Percentiles rank a stretch among this genome's conserved stretches.
These are phyloP conservation scores for Mytilinidion resinicola DNA, from an alignment of 495 filamentous ascomycete species.

Conservation along the genomic window DNA sequence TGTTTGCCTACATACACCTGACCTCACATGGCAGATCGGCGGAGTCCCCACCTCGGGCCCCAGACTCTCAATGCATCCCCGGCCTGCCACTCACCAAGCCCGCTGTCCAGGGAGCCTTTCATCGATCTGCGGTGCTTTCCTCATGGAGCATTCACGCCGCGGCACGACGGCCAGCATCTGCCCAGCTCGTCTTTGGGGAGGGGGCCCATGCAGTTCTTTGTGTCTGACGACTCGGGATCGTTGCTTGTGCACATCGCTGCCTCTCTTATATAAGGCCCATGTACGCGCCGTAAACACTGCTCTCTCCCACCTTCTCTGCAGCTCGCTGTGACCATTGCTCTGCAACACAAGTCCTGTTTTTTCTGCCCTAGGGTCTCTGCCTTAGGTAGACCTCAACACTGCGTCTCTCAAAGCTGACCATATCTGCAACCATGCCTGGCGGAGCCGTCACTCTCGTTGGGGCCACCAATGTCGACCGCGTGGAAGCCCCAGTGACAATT, in stretches of 20 bases:
- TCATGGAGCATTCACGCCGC: neutral
- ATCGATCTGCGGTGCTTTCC: neutral
- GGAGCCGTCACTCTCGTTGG: conserved; percentile 12
- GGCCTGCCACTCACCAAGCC: neutral
- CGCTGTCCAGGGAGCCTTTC: neutral
- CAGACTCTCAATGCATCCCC: neutral
- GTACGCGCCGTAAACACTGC: neutral
- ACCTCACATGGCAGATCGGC: no score
- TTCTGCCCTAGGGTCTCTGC: neutral
- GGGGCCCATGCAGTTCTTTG: neutral
- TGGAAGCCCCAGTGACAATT: conserved; percentile 33
- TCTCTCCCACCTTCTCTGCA: neutral
- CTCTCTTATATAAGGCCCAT: neutral
- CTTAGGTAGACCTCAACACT: neutral
- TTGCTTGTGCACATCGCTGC: neutral
- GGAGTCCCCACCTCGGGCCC: no score
- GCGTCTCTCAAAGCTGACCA: neutral
- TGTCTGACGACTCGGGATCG: neutral
- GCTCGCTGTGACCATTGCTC: neutral
- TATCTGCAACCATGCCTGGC: conserved; percentile 13
- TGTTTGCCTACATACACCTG: no score
- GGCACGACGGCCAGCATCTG: neutral
- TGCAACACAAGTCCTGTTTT: neutral
- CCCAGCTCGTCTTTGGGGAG: neutral
- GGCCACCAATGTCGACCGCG: conserved; percentile 23